Evolutionary conservation across 139 green algal genomes (phyloP).

Genomic region (Deuterostichococcus epilithicus): DNA sequence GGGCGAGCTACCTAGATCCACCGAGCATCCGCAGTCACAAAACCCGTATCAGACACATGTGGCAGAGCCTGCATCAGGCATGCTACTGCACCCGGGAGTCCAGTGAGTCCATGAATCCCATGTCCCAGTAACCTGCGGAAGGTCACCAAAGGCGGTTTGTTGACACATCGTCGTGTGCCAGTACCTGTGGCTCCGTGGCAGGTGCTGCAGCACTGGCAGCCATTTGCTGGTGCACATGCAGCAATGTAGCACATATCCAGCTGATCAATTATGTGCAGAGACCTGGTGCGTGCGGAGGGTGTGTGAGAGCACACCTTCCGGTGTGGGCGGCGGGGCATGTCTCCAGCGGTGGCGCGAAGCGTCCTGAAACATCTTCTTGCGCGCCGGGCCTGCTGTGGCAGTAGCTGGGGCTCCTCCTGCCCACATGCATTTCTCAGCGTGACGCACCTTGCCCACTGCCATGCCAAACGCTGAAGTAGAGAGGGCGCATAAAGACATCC

Average conservation of each 20-base stretch:
- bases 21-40: too few relatives aligned
- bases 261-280: background rate
- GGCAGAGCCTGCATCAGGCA: too few relatives aligned
- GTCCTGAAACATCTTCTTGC: constrained; percentile 28
- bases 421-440: too few relatives aligned
- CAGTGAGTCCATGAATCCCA: constrained; percentile 35
- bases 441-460: constrained; percentile 7
- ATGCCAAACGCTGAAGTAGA: too few relatives aligned
- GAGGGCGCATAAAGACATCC: too few relatives aligned
- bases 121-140: constrained; percentile 39
- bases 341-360: constrained; percentile 38
- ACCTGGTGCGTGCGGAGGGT: background rate
- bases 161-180: too few relatives aligned
- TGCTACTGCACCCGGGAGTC: background rate
- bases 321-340: constrained; percentile 36
- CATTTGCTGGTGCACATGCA: background rate
- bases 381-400: background rate
- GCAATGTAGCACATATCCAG: too few relatives aligned
- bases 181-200: too few relatives aligned
- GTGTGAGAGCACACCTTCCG: background rate
- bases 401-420: background rate
- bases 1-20: too few relatives aligned
- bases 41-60: too few relatives aligned
- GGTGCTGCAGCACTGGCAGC: background rate
- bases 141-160: background rate